Evolutionary conservation across 495 filamentous ascomycete species (phyloP).

Genomic region (Letharia lupina): DNA sequence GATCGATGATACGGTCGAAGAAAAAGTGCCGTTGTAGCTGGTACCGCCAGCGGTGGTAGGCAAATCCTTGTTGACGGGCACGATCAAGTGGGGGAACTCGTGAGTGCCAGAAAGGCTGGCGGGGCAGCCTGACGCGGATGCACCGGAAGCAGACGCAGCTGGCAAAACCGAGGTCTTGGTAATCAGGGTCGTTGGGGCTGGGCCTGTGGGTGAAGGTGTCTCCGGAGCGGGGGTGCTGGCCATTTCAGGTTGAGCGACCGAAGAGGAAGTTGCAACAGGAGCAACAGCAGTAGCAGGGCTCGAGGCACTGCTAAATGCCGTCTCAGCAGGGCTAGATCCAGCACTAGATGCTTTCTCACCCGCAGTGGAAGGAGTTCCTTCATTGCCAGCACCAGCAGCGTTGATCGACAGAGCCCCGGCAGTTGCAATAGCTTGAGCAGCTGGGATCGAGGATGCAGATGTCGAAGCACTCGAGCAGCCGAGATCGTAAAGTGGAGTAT

Average conservation of each 20-base stretch:
- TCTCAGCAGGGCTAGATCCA: neutral
- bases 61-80: slow-evolving; percentile 51
- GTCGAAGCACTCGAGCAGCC: slow-evolving; percentile 40
- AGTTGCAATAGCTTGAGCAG: slow-evolving; percentile 17
- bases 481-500: slow-evolving; percentile 55
- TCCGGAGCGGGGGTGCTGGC: neutral
- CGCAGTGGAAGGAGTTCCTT: neutral
- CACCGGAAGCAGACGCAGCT: slow-evolving; percentile 11
- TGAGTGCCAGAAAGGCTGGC: slow-evolving; percentile 42
- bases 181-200: slow-evolving; percentile 18
- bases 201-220: neutral
- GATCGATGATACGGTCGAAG: slow-evolving; percentile 46
- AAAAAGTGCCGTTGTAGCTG: slow-evolving; percentile 46
- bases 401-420: slow-evolving; percentile 22
- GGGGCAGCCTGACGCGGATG: slow-evolving; percentile 18
- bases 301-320: slow-evolving; percentile 2
- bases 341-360: neutral
- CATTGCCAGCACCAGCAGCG: slow-evolving; percentile 23
- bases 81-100: slow-evolving; percentile 58
- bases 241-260: neutral
- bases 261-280: neutral
- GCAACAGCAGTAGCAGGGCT: slow-evolving; percentile 5
- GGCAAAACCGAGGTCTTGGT: slow-evolving; percentile 17
- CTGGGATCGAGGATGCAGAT: slow-evolving; percentile 22
- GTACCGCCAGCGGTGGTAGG: slow-evolving; percentile 45